Evolutionary conservation across 352 stramenopile species (phyloP), one percentile per base, ranked within the genome.

Genomic region (Phytophthora megakarya): DNA sequence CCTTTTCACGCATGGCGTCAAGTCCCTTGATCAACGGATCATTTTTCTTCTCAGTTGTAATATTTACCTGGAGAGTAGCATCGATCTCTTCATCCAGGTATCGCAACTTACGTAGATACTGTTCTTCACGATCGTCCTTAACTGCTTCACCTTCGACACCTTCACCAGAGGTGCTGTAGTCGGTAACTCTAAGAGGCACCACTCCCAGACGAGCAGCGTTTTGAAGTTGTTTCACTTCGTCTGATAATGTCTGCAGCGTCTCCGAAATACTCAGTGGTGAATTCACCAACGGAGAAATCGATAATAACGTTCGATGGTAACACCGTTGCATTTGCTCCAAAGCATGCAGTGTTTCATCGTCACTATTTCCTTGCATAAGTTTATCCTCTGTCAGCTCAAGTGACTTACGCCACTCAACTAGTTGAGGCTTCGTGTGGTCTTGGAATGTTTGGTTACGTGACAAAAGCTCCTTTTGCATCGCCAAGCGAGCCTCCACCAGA

Each of bases 41-140:
- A 54, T 89, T 89, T 61, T 88, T 87, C 70, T 90, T 89, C 59
- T 89, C 81, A 0, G 83, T 92, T 21, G 72, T 73, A 23, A 81
- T 70, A 32, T 89, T 89, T 23, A 90, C 79, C 33, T 86, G 79
- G 9, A 88, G 51, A n/a, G 81, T 89, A 10, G 79, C 83, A 13
- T 77, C 67, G 15, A 90, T 73, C 37, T 92, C 83, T 69, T 90
- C 81, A 63, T 85, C 72, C 47, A 92, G 52, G 51, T 85, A 88
- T 26, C 71, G 58, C 48, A 92, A 54, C 46, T 90, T 90, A 33
- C 67, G 76, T 39, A 67, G 42, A 12, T 87, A 88, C 25, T 88
- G 75, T 9, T 89, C 76, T 40, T 73, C 61, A 6, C 71, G 73
- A 10, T 75, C 74, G 21, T 65, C 71, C 26, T 66, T 76, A 49